Conservation (phyloP, 495 filamentous ascomycete genomes). For the Aspergillus sclerotioniger region DNA sequence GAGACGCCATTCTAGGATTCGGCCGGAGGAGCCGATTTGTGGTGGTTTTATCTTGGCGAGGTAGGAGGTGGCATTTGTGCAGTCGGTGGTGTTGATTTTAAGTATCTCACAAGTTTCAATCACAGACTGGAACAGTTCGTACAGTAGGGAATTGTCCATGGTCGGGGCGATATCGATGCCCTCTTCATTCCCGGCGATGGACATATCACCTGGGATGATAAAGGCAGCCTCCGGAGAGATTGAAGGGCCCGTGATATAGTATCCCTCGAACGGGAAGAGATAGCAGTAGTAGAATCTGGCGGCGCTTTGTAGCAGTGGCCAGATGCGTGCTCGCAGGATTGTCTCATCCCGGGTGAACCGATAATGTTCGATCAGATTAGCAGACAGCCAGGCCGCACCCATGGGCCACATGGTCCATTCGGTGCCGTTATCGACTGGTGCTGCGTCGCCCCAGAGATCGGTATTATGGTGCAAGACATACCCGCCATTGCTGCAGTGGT, state of each 20-base stretch:
- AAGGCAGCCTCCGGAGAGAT: constrained; percentile 42
- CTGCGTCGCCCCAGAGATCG: constrained; percentile 42
- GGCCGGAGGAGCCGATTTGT: constrained; percentile 28
- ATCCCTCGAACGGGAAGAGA: constrained; percentile 30
- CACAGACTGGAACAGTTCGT: constrained; percentile 28
- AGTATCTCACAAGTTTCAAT: constrained; percentile 24
- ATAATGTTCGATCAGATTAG: constrained; percentile 39
- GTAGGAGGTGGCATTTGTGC: neutral
- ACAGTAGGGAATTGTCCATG: constrained; percentile 41
- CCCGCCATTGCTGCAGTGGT: constrained; percentile 32
- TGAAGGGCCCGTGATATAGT: constrained; percentile 35
- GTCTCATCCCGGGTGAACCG: constrained; percentile 29
- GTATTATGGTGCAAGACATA: constrained; percentile 40
- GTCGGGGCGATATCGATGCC: constrained; percentile 30
- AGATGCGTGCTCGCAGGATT: constrained; percentile 23
- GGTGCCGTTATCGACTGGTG: constrained; percentile 33
- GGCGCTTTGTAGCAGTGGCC: constrained; percentile 25
- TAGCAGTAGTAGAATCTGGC: constrained; percentile 36
- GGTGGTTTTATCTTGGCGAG: constrained; percentile 20
- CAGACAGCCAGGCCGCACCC: constrained; percentile 38
- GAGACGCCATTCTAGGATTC: constrained; percentile 40
- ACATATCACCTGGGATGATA: constrained; percentile 17
- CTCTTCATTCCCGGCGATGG: constrained; percentile 13
- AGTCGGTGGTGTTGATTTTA: constrained; percentile 13
- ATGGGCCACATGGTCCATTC: constrained; percentile 37